Conservation (phyloP, 805 yeast species). For the Candida nitratophila region DNA sequence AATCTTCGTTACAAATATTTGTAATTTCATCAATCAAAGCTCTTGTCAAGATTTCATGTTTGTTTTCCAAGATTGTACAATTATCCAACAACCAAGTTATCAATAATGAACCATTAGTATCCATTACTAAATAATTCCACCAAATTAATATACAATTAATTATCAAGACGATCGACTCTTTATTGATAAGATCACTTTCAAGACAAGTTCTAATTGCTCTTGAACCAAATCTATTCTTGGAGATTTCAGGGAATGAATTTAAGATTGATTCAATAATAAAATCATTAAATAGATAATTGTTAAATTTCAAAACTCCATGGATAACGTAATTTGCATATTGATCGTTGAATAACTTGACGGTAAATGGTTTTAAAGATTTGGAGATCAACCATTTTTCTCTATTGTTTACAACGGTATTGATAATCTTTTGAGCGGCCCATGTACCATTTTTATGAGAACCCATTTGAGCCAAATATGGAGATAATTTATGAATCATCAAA, state of each 20-base stretch:
- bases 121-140: slow-evolving; percentile 72
- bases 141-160: slow-evolving; percentile 73
- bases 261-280: slow-evolving; percentile 81
- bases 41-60: slow-evolving; percentile 49
- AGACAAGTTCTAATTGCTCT: slow-evolving; percentile 90
- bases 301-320: slow-evolving; percentile 89
- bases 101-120: slow-evolving; percentile 81
- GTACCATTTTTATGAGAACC: slow-evolving; percentile 97
- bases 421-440: slow-evolving; percentile 97
- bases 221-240: slow-evolving; percentile 89
- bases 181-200: slow-evolving; percentile 65
- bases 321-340: slow-evolving; percentile 96
- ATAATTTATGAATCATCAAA: slow-evolving; percentile 69
- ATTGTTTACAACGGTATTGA: slow-evolving; percentile 55
- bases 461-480: slow-evolving; percentile 80
- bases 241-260: slow-evolving; percentile 70
- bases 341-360: slow-evolving; percentile 82
- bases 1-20: background rate
- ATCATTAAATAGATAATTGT: slow-evolving; percentile 71
- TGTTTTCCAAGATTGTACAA: slow-evolving; percentile 48
- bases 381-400: slow-evolving; percentile 62
- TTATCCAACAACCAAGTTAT: slow-evolving; percentile 95
- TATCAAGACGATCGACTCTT: slow-evolving; percentile 63
- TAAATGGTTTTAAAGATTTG: slow-evolving; percentile 66
- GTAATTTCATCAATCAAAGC: slow-evolving; percentile 13